Conservation (phyloP, 2,329 filamentous ascomycete species). For the Pleoardoris graminearum region DNA sequence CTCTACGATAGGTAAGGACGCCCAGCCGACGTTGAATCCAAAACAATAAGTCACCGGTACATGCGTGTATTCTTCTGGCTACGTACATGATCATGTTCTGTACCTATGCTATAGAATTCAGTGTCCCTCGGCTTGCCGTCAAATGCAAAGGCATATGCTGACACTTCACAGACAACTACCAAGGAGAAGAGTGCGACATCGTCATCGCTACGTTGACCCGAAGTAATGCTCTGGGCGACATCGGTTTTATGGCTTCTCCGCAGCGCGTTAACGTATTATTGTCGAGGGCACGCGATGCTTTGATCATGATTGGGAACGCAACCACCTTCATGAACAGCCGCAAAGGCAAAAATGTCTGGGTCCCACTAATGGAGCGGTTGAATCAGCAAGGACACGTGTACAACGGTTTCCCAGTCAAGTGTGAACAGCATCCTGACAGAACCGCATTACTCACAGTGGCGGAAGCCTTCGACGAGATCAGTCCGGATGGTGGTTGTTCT, state of each 20-base stretch:
- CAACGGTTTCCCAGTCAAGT: conserved; percentile 44
- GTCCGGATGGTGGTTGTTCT: conserved; percentile 71
- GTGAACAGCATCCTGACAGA: conserved; percentile 41
- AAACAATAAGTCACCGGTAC: no score
- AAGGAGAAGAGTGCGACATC: conserved; percentile 76
- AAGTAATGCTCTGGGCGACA: conserved; percentile 65
- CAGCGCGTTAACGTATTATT: conserved; percentile 72
- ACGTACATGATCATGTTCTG: no score
- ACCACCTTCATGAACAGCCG: conserved; percentile 65
- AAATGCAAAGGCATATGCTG: background rate
- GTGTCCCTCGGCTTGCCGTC: no score
- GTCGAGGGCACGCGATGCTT: conserved; percentile 65
- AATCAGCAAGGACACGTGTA: conserved; percentile 53
- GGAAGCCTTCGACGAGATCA: conserved; percentile 63
- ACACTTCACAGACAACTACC: conserved; percentile 67
- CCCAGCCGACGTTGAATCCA: no score
- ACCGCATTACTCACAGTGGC: conserved; percentile 53
- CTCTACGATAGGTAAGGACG: conserved; percentile 67
- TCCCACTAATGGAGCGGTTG: conserved; percentile 60
- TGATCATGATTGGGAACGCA: conserved; percentile 73
- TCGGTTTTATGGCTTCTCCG: conserved; percentile 69
- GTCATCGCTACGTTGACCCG: conserved; percentile 70
- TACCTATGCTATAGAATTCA: no score
- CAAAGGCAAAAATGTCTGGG: conserved; percentile 63
- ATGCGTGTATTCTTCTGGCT: no score